A percentile compares a stretch with the other conserved stretches of the same genome.
phyloP scores from a whole-genome alignment of 768 basidiomycete species.

The Auricularia heimuer region DNA sequence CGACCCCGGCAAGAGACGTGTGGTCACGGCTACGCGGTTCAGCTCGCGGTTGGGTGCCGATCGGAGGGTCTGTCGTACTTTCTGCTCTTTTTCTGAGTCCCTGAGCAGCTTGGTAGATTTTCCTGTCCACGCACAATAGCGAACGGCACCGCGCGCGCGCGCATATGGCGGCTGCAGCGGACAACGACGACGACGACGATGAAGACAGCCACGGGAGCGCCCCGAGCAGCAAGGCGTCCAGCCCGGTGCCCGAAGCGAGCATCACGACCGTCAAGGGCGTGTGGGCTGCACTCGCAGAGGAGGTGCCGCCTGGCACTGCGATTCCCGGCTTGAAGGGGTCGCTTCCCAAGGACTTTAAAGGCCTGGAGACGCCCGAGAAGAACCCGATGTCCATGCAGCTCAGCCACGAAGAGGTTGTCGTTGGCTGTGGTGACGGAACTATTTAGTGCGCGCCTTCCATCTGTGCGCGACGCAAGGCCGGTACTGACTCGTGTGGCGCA shows the following conservation, averaged over 20 bases:
- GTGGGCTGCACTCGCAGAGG: constrained; percentile 59
- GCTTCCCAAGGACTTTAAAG: constrained; percentile 60
- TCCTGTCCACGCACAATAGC: constrained; percentile 73
- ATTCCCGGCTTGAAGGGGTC: constrained; percentile 52
- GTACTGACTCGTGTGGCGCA: background rate
- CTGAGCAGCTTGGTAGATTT: constrained; percentile 39
- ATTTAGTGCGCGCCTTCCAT: constrained; percentile 60
- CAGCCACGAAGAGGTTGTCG: constrained; percentile 84
- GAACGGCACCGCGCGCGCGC: constrained; percentile 25
- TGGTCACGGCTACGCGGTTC: constrained; percentile 81
- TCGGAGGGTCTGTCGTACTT: constrained; percentile 47
- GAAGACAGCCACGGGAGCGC: constrained; percentile 7
- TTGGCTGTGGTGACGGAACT: constrained; percentile 84
- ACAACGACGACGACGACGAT: constrained; percentile 17
- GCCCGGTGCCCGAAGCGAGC: constrained; percentile 20
- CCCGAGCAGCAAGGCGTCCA: background rate
- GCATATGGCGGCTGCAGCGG: constrained; percentile 2
- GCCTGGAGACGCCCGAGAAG: constrained; percentile 80
- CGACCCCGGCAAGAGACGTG: constrained; percentile 71
- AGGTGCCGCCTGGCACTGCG: constrained; percentile 23
- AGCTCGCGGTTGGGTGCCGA: constrained; percentile 76
- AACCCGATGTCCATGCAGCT: constrained; percentile 93
- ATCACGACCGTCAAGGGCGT: constrained; percentile 63
- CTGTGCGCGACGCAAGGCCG: background rate
- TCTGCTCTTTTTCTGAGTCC: background rate